Percentiles rank a stretch among this genome's conserved stretches.
These are phyloP conservation scores for Mangifera indica DNA, from an alignment of 345 rosid species.

Conservation along the genomic window DNA sequence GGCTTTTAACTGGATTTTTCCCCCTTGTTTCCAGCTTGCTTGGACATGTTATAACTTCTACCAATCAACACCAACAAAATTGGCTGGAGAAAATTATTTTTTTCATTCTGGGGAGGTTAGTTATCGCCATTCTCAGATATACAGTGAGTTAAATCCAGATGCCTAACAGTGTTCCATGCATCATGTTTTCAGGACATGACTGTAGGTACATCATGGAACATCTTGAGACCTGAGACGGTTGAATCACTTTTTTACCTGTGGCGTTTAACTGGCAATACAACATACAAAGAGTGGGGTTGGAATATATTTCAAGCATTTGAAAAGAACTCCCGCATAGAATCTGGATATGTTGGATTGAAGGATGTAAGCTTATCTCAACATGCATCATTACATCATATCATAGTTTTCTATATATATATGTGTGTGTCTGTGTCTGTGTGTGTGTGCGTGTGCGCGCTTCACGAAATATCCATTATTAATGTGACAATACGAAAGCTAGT, in stretches of 20 bases:
- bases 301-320: conserved; percentile 94
- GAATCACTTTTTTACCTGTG: conserved; percentile 94
- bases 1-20: conserved; percentile 5
- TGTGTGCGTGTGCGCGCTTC: no score
- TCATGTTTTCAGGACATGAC: conserved; percentile 71
- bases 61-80: conserved; percentile 85
- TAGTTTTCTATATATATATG: neutral
- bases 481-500: neutral
- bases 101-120: conserved; percentile 70
- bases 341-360: conserved; percentile 92
- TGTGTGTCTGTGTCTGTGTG: no score
- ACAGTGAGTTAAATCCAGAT: neutral
- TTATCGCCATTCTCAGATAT: neutral
- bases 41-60: conserved; percentile 99
- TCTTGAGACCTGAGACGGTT: conserved; percentile 91
- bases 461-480: neutral
- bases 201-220: conserved; percentile 98
- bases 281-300: conserved; percentile 99
- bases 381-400: neutral
- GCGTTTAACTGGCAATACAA: conserved; percentile 91
- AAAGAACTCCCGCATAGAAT: conserved; percentile 75
- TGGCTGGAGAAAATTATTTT: conserved; percentile 97
- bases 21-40: conserved; percentile 59
- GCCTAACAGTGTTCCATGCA: neutral
- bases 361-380: conserved; percentile 58